Base-by-base conservation (phyloP, 306 rosid species). In the Crotalaria pallida region DNA sequence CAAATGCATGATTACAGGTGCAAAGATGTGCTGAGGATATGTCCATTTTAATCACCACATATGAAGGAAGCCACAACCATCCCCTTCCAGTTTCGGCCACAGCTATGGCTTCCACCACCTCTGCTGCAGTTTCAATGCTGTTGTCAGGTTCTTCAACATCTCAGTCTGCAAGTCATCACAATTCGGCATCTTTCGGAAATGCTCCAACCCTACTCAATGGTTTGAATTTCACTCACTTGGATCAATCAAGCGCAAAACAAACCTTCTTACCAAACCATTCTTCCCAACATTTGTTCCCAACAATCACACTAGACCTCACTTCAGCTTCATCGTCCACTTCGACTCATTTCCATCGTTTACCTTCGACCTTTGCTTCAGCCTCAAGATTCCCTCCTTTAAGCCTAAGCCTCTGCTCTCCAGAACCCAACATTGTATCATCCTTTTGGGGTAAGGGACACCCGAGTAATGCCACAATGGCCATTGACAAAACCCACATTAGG, bases 61-160 rank as follows among this genome's bases (percentile, higher is more conserved):
- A 86, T 44, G 96, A 89, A 83, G 92, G 96, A 67, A 65, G 80
- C 15, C 96, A 89, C 76, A 87, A 84, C 76, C 96, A 89, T 58
- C 88, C 96, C 7, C 88, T 89, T 65, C 80, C 92, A 2, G 79
- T 81, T 62, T 77, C 96, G 45, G 94, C 96, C 80, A 85, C 89
- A 23, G 87, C 89, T 8, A 90, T 86, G 94, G 96, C 92, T 64
- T 90, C 94, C 82, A 85, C 92, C 51, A 90, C 94, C 61, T 88
- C 96, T 0, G 96, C 94, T 0, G 96, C 96, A 0, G 94, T 79
- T 29, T 82, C 94, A n/a, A 84, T 90, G 96, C 84, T 90, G 10
- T 53, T 86, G 62, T 83, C 90, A 7, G 85, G 84, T 55, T 83
- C 87, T 31, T 76, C 85, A 17, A 79, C 65, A 22, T 86, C 91